Evolutionary conservation across 305 asterid species (phyloP).

Genomic region (Fraxinus dipetala): DNA sequence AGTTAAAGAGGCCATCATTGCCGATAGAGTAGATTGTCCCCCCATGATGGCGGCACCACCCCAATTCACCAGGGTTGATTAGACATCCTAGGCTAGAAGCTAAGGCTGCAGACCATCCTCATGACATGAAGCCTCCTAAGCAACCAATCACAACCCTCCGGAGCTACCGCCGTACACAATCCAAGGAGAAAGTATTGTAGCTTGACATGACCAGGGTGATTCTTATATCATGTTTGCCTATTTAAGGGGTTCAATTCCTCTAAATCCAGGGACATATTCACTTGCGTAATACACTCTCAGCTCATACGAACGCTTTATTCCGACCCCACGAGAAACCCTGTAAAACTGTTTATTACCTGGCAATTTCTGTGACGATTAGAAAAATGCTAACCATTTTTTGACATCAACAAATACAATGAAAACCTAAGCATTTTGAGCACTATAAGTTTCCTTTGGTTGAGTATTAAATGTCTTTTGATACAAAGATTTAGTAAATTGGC

Average conservation of each 20-base stretch:
- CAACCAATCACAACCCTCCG: neutral
- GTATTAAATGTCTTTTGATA: neutral
- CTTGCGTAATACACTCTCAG: neutral
- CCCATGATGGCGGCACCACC: neutral
- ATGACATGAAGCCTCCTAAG: neutral
- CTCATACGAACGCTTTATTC: neutral
- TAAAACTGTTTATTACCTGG: neutral
- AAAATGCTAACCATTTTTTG: neutral
- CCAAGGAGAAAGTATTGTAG: neutral
- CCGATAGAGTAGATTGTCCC: neutral
- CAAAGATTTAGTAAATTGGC: neutral
- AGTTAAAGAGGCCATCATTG: neutral
- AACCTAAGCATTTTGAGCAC: slow-evolving; percentile 2
- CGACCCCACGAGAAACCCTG: neutral
- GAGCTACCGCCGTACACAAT: neutral
- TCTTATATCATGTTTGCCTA: neutral
- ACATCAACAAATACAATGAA: neutral
- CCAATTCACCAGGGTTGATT: neutral
- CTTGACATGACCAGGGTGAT: neutral
- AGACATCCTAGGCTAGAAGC: neutral
- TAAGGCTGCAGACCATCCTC: neutral
- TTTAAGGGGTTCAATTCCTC: neutral
- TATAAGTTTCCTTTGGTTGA: neutral
- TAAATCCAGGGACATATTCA: neutral
- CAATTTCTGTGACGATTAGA: neutral